These are phyloP conservation scores for Fraxinus pennsylvanica DNA, from an alignment of 257 asterid genomes.

Conservation along the genomic window DNA sequence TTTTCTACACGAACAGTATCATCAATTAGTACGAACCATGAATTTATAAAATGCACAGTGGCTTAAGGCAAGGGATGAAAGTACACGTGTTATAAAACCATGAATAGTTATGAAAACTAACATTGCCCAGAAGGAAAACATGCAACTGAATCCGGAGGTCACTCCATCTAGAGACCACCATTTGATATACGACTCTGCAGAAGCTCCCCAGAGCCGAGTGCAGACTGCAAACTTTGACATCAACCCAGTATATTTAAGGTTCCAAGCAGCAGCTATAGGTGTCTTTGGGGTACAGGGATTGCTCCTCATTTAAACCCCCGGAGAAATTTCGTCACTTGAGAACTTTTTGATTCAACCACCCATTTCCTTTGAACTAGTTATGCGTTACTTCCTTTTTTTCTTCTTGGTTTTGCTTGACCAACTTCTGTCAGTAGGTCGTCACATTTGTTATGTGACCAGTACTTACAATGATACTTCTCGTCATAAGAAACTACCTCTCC, in stretches of 20 bases:
- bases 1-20: neutral
- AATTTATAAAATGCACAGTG: neutral
- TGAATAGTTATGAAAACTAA: neutral
- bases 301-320: too few relatives aligned
- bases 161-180: too few relatives aligned
- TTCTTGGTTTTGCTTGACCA: conserved; percentile 22
- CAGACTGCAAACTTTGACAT: neutral
- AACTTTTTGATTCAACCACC: neutral
- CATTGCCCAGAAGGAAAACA: too few relatives aligned
- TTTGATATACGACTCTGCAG: too few relatives aligned
- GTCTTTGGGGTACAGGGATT: too few relatives aligned
- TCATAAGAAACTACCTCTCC: conserved; percentile 43
- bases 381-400: conserved; percentile 22
- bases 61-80: neutral
- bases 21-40: neutral
- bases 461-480: conserved; percentile 35
- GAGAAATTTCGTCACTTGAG: too few relatives aligned
- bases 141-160: neutral
- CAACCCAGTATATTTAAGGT: neutral
- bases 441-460: conserved; percentile 27
- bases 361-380: conserved; percentile 15
- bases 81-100: neutral
- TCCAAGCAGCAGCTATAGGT: too few relatives aligned
- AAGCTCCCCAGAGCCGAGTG: neutral
- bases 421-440: neutral